Conservation (phyloP, 345 rosid species). For the Cardamine occulta region DNA sequence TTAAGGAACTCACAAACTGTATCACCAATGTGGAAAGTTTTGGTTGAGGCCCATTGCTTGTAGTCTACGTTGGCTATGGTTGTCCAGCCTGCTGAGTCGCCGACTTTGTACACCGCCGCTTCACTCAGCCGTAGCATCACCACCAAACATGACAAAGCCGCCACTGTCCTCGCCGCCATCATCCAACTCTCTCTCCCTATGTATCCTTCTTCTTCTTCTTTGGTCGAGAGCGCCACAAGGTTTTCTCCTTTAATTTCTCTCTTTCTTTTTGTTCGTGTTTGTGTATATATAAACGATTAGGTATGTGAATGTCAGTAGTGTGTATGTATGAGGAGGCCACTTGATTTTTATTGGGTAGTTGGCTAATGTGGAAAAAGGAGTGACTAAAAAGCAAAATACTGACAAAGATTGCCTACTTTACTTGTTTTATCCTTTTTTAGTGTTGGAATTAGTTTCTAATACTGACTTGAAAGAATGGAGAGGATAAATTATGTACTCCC, state of each 20-base stretch:
- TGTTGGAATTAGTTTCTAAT: not conserved
- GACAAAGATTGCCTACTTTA: constrained; percentile 36
- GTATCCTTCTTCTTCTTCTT: constrained; percentile 9
- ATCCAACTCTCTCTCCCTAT: not conserved
- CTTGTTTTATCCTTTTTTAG: not conserved
- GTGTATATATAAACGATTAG: constrained; percentile 13
- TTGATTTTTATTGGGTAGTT: constrained; percentile 32
- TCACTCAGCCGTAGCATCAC: constrained; percentile 40
- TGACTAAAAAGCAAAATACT: constrained; percentile 40
- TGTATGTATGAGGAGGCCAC: constrained; percentile 28
- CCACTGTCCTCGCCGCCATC: constrained; percentile 30
- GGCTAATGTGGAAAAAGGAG: constrained; percentile 40
- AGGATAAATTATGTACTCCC: not conserved
- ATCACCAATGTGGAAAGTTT: constrained; percentile 79
- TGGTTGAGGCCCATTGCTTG: constrained; percentile 81
- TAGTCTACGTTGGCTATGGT: constrained; percentile 81
- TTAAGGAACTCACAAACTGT: constrained; percentile 55
- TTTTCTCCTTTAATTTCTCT: constrained; percentile 14
- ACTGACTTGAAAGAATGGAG: not conserved
- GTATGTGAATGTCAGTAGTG: constrained; percentile 24
- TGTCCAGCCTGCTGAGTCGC: constrained; percentile 94
- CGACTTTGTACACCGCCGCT: constrained; percentile 76
- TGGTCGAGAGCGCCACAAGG: not conserved
- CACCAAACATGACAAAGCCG: constrained; percentile 24
- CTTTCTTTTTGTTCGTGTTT: not conserved